These are phyloP conservation scores for Neurospora terricola DNA, from an alignment of 495 filamentous ascomycete genomes.

Conservation along the genomic window DNA sequence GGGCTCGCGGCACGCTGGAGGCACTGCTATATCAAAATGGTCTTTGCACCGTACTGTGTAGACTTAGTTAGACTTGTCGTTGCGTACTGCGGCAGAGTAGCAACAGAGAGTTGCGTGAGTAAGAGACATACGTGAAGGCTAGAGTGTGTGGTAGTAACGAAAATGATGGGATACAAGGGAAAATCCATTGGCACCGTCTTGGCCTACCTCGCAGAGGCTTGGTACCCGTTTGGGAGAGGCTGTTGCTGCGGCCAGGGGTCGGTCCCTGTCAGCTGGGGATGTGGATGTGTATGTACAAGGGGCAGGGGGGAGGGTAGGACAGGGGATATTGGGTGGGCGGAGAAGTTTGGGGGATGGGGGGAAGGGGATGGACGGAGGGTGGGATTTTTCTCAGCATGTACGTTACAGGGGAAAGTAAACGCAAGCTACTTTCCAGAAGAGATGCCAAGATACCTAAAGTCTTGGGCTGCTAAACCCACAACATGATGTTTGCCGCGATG, in stretches of 20 bases:
- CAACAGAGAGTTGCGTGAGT: conserved; percentile 5
- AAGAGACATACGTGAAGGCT: background rate
- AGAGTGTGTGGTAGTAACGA: conserved; percentile 3
- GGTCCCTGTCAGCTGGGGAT: conserved; percentile 16
- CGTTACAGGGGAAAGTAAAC: background rate
- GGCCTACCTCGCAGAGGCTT: conserved; percentile 17
- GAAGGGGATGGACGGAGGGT: background rate
- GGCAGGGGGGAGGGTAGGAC: background rate
- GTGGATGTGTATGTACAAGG: background rate
- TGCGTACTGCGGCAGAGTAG: background rate
- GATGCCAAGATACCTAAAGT: background rate
- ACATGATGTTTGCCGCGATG: background rate
- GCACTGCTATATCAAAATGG: conserved; percentile 41
- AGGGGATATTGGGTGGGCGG: background rate
- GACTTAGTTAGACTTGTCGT: background rate
- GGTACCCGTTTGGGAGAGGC: conserved; percentile 14
- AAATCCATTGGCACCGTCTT: conserved; percentile 15
- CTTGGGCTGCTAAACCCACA: background rate
- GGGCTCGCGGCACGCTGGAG: conserved; percentile 19
- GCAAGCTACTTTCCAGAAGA: background rate
- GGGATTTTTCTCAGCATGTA: background rate
- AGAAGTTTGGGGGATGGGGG: conserved; percentile 6
- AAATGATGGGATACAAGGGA: conserved; percentile 16
- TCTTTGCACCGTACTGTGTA: conserved; percentile 1
- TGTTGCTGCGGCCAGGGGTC: conserved; percentile 8